Percentiles rank a stretch among this genome's conserved stretches.
phyloP scores from a whole-genome alignment of 2,329 filamentous ascomycete genomes.

The Aureobasidium sp. region DNA sequence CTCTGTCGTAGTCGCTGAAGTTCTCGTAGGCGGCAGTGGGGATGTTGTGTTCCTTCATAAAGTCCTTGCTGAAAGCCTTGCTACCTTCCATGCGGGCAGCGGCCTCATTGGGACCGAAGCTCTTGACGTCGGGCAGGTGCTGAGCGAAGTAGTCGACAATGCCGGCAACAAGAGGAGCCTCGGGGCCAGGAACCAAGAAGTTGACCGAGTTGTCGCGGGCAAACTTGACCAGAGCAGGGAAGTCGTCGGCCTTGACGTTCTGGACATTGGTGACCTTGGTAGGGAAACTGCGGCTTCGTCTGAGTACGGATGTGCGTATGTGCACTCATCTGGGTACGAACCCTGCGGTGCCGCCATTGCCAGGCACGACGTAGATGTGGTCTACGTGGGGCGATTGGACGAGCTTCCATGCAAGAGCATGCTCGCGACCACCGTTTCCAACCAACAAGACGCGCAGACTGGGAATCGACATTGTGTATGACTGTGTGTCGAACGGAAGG shows the following conservation, averaged over 20 bases:
- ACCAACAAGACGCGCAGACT: conserved; percentile 70
- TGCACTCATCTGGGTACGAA: conserved; percentile 21
- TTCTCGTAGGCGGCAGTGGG: conserved; percentile 88
- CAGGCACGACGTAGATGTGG: conserved; percentile 61
- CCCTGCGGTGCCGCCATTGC: conserved; percentile 77
- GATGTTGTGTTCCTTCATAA: conserved; percentile 86
- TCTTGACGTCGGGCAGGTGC: conserved; percentile 51
- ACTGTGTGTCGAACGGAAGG: background rate
- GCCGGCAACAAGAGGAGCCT: conserved; percentile 87
- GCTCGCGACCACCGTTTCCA: conserved; percentile 89
- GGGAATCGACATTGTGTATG: conserved; percentile 19
- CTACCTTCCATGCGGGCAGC: conserved; percentile 90
- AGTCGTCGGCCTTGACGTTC: conserved; percentile 66
- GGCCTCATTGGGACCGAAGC: conserved; percentile 77
- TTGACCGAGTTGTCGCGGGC: conserved; percentile 67
- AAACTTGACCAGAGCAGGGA: conserved; percentile 66
- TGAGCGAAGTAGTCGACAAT: conserved; percentile 73
- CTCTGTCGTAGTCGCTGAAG: conserved; percentile 46
- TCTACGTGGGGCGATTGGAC: conserved; percentile 73
- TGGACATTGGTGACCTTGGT: conserved; percentile 52
- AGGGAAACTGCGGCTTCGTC: conserved; percentile 22
- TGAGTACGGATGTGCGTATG: conserved; percentile 1
- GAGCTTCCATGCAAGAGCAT: conserved; percentile 91
- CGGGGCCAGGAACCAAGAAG: conserved; percentile 82
- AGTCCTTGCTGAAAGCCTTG: conserved; percentile 96